Conservation (phyloP, 1,284 basidiomycete species). For the Rhodotorula sp. region DNA sequence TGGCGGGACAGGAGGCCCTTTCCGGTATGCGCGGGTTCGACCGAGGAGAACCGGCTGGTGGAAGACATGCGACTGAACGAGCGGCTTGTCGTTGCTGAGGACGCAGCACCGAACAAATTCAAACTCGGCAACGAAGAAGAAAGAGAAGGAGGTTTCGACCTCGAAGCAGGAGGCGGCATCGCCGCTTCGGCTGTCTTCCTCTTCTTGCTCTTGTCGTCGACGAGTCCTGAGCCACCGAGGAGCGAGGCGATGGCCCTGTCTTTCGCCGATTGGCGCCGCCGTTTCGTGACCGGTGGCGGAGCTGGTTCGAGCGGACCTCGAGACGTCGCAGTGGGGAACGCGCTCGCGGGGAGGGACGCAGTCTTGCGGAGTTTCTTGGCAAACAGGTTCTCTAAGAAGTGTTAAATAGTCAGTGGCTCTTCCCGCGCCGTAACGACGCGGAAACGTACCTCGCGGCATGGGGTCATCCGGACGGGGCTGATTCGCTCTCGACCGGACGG, state of each 20-base stretch:
- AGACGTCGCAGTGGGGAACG: background rate
- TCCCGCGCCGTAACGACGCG: too few species aligned
- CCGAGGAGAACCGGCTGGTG: background rate
- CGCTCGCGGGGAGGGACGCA: constrained; percentile 30
- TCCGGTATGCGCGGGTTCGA: background rate
- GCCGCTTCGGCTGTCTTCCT: background rate
- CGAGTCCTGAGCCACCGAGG: background rate
- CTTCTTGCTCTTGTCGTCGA: background rate
- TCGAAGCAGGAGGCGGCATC: background rate
- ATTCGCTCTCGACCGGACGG: background rate
- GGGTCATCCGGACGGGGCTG: constrained; percentile 39
- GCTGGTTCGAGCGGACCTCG: background rate
- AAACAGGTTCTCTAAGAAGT: constrained; percentile 29
- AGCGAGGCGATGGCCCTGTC: constrained; percentile 21
- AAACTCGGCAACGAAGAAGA: constrained; percentile 7
- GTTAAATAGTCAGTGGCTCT: accelerated
- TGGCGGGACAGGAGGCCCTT: background rate
- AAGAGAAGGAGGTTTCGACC: background rate
- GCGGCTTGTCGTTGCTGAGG: background rate
- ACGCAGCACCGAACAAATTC: constrained; percentile 6
- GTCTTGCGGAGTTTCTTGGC: constrained; percentile 35
- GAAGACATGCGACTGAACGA: constrained; percentile 6
- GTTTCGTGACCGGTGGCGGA: constrained; percentile 5
- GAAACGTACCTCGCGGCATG: constrained; percentile 31
- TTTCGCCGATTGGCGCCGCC: constrained; percentile 13